phyloP scores from a whole-genome alignment of 148 eudicot species.

The Rhododendron griersonianum region DNA sequence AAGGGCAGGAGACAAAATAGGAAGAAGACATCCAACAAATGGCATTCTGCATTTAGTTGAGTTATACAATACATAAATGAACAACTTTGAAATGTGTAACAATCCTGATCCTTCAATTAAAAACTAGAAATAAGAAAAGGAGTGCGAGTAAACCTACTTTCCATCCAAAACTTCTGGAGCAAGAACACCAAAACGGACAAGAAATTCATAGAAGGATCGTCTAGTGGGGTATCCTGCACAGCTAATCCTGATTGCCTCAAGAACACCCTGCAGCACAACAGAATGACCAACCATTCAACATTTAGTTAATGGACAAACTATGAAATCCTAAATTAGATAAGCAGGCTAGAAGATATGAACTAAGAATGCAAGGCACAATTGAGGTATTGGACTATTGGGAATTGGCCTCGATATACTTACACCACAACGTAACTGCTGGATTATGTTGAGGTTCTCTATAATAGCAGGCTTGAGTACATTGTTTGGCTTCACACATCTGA shows the following conservation, averaged over 20 bases:
- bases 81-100: not conserved
- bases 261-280: conserved; percentile 73
- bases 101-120: not conserved
- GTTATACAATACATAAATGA: not conserved
- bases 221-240: conserved; percentile 99
- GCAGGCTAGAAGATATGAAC: not conserved
- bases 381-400: not conserved
- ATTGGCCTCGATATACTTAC: conserved; percentile 50
- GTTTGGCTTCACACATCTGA: conserved; percentile 99
- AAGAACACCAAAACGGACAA: conserved; percentile 91
- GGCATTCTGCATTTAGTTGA: not conserved
- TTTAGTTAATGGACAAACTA: not conserved
- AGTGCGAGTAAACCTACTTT: conserved; percentile 46
- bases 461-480: conserved; percentile 90
- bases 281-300: conserved; percentile 1
- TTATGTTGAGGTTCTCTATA: conserved; percentile 81
- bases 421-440: conserved; percentile 96
- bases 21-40: not conserved
- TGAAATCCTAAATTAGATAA: not conserved
- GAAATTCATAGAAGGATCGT: conserved; percentile 90
- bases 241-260: conserved; percentile 98
- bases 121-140: not conserved
- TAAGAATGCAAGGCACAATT: not conserved
- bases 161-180: conserved; percentile 92
- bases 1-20: not conserved